A percentile compares a stretch with the other conserved stretches of the same genome.
Conservation (phyloP, 192 early-diverging fungal species). For the Kickxella alabastrina region DNA sequence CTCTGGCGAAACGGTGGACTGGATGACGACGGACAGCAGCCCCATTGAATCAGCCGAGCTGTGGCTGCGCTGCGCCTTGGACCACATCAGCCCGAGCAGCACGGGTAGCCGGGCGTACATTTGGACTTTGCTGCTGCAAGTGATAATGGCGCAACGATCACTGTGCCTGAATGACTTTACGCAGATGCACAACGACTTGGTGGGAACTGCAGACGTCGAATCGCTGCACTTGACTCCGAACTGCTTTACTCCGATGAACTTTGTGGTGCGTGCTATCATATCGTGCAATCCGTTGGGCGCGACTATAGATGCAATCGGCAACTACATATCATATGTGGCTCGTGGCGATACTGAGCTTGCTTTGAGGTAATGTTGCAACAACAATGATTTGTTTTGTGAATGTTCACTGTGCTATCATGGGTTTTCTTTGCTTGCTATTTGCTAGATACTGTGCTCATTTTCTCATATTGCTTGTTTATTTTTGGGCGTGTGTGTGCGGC, state of each 20-base stretch:
- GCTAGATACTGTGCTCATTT: background rate
- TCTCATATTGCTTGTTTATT: background rate
- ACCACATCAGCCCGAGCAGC: background rate
- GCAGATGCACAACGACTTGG: slow-evolving; percentile 11
- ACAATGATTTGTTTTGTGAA: too few species aligned
- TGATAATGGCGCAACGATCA: slow-evolving; percentile 8
- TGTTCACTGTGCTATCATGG: too few species aligned
- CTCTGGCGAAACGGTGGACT: too few species aligned
- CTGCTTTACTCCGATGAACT: slow-evolving; percentile 16
- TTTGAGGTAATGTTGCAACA: slow-evolving; percentile 46
- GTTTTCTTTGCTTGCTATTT: slow-evolving; percentile 1
- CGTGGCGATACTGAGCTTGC: slow-evolving; percentile 21
- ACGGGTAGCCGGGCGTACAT: slow-evolving; percentile 23
- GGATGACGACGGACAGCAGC: too few species aligned
- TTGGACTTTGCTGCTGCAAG: slow-evolving; percentile 20
- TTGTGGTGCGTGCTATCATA: slow-evolving; percentile 10
- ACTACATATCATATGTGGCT: slow-evolving; percentile 6
- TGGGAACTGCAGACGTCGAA: slow-evolving; percentile 1
- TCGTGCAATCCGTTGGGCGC: background rate
- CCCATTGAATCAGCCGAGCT: slow-evolving; percentile 7
- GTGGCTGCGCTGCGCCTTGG: slow-evolving; percentile 24
- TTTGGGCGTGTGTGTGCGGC: too few species aligned
- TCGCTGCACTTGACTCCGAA: too few species aligned
- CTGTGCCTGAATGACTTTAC: slow-evolving; percentile 13
- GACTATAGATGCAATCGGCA: slow-evolving; percentile 8